phyloP scores from a whole-genome alignment of 306 rosid species.

The Vachellia pachyceras region DNA sequence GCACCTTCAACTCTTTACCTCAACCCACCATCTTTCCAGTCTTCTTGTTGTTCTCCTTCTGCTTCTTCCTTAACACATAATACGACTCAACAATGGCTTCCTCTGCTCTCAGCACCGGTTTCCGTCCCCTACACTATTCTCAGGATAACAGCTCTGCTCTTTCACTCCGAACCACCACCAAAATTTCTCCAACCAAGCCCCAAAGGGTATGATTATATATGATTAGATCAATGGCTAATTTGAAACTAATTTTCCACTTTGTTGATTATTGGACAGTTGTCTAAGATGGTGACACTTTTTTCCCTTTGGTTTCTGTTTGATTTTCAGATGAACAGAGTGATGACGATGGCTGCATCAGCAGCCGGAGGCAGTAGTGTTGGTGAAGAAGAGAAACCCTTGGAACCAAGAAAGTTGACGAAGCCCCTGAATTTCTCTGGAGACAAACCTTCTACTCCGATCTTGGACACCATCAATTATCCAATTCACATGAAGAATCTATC shows the following conservation, averaged over 20 bases:
- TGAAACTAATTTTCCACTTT: background rate
- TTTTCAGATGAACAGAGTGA: constrained; percentile 44
- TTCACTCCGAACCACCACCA: constrained; percentile 21
- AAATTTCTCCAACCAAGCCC: background rate
- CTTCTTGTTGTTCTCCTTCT: background rate
- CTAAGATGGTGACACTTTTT: background rate
- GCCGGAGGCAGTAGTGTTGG: background rate
- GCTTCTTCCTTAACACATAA: no score
- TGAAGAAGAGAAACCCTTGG: constrained; percentile 14
- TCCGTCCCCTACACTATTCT: constrained; percentile 36
- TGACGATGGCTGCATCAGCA: background rate
- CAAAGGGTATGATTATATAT: constrained; percentile 38
- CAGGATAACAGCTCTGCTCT: constrained; percentile 21
- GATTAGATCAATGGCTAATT: background rate
- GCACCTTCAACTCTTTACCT: background rate
- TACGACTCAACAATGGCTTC: constrained; percentile 43
- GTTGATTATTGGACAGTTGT: background rate
- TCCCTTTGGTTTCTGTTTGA: background rate
- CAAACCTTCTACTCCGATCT: constrained; percentile 64
- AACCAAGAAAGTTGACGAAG: constrained; percentile 15
- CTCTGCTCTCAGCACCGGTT: constrained; percentile 46
- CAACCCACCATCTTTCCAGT: background rate
- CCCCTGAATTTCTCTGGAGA: constrained; percentile 58
- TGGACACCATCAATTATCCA: constrained; percentile 65
- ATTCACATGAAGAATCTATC: constrained; percentile 67